phyloP scores from a whole-genome alignment of 768 basidiomycete species.

The Agaricus bisporus region DNA sequence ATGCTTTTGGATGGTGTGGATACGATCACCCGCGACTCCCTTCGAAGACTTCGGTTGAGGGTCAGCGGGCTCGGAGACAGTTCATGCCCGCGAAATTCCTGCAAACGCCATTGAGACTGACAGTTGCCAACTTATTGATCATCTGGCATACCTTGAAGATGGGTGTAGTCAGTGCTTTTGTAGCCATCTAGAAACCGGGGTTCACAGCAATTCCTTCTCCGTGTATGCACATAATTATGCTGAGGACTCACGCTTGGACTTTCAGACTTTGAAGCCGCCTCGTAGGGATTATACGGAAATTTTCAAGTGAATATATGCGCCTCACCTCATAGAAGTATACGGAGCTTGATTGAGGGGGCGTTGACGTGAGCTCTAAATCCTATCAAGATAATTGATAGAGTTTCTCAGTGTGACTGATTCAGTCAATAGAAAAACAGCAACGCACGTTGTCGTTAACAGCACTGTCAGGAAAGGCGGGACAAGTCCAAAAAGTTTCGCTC shows the following conservation, averaged over 20 bases:
- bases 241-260: not conserved
- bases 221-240: too few species aligned
- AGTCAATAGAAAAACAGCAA: not conserved
- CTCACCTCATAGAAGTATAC: not conserved
- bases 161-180: too few species aligned
- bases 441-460: not conserved
- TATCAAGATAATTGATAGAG: not conserved
- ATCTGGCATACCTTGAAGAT: too few species aligned
- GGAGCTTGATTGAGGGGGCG: not conserved
- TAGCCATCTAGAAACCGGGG: too few species aligned
- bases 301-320: not conserved
- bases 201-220: too few species aligned
- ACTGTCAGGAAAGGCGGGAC: not conserved
- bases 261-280: not conserved
- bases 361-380: not conserved
- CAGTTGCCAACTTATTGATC: not conserved
- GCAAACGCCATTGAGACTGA: not conserved
- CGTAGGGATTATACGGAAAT: not conserved
- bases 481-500: not conserved
- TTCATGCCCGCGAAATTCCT: not conserved
- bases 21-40: not conserved
- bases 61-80: not conserved
- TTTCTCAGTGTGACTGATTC: not conserved
- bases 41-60: not conserved
- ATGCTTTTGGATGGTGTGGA: not conserved